Evolutionary conservation across 116 monocot species (phyloP).

Genomic region (Iris pallida): DNA sequence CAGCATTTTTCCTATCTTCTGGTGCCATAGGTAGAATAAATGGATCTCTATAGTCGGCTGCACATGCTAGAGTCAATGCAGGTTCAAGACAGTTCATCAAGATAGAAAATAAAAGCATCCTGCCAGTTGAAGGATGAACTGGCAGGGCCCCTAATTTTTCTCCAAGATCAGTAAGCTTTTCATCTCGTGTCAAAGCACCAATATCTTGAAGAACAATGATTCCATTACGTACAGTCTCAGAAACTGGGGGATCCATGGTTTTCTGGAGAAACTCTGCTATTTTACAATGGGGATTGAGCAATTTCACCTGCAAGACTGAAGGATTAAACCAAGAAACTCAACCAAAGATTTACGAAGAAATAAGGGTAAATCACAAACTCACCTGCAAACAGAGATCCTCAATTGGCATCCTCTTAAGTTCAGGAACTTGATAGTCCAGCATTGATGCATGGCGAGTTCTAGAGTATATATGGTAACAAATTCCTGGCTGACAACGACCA

Average conservation of each 20-base stretch:
- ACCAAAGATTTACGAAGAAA: constrained; percentile 9
- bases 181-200: constrained; percentile 81
- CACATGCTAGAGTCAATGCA: constrained; percentile 89
- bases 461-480: constrained; percentile 91
- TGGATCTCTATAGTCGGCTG: constrained; percentile 76
- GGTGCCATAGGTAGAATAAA: constrained; percentile 79
- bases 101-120: constrained; percentile 96
- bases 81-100: constrained; percentile 97
- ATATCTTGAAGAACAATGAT: constrained; percentile 79
- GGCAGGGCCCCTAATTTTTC: constrained; percentile 80
- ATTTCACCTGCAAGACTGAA: constrained; percentile 67
- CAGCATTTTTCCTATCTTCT: constrained; percentile 72
- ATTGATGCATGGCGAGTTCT: constrained; percentile 61
- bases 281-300: constrained; percentile 66
- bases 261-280: constrained; percentile 82
- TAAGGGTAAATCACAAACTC: constrained; percentile 11
- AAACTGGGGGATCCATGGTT: constrained; percentile 86
- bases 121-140: constrained; percentile 92
- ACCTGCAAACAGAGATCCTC: constrained; percentile 95
- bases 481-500: constrained; percentile 97
- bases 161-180: constrained; percentile 85
- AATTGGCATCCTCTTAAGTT: constrained; percentile 97
- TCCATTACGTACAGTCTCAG: constrained; percentile 72
- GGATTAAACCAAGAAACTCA: constrained; percentile 1
- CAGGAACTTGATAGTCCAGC: constrained; percentile 77